These are phyloP conservation scores for Kwoniella sp. DNA, from an alignment of 768 basidiomycete species.

Conservation along the genomic window DNA sequence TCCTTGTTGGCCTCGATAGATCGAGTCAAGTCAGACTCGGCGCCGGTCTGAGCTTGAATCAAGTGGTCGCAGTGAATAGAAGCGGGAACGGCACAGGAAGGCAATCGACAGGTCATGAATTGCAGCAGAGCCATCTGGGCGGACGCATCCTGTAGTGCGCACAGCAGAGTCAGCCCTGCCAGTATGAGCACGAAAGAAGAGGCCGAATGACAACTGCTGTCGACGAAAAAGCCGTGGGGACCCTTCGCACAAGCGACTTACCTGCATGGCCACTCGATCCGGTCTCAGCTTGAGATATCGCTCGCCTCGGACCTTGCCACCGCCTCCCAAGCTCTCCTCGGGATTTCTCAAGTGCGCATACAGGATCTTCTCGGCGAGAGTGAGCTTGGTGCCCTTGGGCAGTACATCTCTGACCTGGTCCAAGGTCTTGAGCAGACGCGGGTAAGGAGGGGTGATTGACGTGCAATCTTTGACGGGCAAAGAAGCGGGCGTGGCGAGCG, in stretches of 20 bases:
- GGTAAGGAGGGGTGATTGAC: slow-evolving; percentile 84
- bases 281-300: slow-evolving; percentile 87
- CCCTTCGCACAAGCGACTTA: slow-evolving; percentile 61
- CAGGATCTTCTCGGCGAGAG: slow-evolving; percentile 96
- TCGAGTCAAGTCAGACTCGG: slow-evolving; percentile 71
- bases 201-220: not conserved
- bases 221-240: too few species aligned
- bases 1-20: slow-evolving; percentile 89
- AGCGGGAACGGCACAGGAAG: slow-evolving; percentile 71
- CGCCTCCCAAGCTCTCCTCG: slow-evolving; percentile 67
- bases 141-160: slow-evolving; percentile 55
- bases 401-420: slow-evolving; percentile 70
- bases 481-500: slow-evolving; percentile 54
- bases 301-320: slow-evolving; percentile 76
- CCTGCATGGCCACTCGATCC: slow-evolving; percentile 97
- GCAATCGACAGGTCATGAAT: slow-evolving; percentile 94
- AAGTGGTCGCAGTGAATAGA: slow-evolving; percentile 96
- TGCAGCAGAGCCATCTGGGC: slow-evolving; percentile 72
- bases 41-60: slow-evolving; percentile 90
- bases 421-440: slow-evolving; percentile 70
- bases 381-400: slow-evolving; percentile 69
- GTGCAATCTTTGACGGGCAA: slow-evolving; percentile 65
- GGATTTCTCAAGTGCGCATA: slow-evolving; percentile 89
- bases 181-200: too few species aligned
- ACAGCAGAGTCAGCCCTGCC: not conserved